Base-by-base conservation (phyloP, 495 filamentous ascomycete species). In the Neurospora sp. region DNA sequence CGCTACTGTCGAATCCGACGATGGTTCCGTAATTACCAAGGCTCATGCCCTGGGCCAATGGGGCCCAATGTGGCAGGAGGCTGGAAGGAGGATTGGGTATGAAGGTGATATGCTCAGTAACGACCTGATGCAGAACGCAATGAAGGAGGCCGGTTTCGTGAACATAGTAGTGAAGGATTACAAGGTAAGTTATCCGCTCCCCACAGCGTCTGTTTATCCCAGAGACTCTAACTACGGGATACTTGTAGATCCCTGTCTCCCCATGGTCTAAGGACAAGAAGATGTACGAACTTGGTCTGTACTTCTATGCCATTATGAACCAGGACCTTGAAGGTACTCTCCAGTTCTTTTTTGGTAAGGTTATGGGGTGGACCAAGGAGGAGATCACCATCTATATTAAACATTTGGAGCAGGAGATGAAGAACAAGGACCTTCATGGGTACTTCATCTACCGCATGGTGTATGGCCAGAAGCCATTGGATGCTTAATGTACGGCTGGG, bases 61-160 rank as follows among this genome's bases (percentile, higher is more conserved):
- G 80, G 74, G 74, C 8, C 74, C 76, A 73, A 75, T 72, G 72
- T 84, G 73, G 76, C 78, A 71, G 60, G 72, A 73, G 23, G 75
- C 74, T 40, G 71, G 71, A 7, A 44, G 8, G 46, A 77, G 16
- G 12, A 69, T 77, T 2, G 79, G 78, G 7, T 71, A 71, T 35
- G 35, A 35, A 35, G 35, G 35, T 35, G 35, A 23, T 9, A 41
- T 77, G 74, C 20, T 72, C 7, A 60, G 72, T 1, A 77, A 81
- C 5, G 84, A 87, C 71, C 86, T 85, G 77, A 82, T 87, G 71
- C 83, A 85, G 39, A 87, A 86, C 38, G 79, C 81, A 4, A 92
- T 94, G 75, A 87, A 88, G 23, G 78, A 79, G 11, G 84, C 90
- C 4, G 84, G 92, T 71, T 87, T 86, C 70, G 84, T 85, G 1